Base-by-base conservation (phyloP, 768 basidiomycete genomes). In the Pleurotus cornucopiae region DNA sequence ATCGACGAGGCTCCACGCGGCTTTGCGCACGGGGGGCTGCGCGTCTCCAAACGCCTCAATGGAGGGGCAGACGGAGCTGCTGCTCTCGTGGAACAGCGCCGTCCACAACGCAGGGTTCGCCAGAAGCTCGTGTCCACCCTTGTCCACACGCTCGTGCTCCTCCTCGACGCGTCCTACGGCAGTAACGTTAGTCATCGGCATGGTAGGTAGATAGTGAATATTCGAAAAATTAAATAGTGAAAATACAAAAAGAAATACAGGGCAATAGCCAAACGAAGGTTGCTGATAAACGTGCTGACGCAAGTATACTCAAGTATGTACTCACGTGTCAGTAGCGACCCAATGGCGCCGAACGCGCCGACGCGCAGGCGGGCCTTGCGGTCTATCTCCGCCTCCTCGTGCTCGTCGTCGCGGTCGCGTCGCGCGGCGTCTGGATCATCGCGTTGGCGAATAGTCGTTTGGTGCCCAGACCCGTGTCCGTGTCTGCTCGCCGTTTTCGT, bases 1-100 rank as follows among this genome's bases (percentile, higher is more conserved):
- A 55, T 75, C 77, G 9, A 88, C 64, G 6, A 85, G 60, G 3
- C 65, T 63, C 87, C 94, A 96, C 0, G 84, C 82, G 9, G 85
- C 77, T 64, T 84, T 80, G 14, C 94, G 80, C 26, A 93, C 86
- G 40, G 75, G 77, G 2, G 91, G 89, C 61, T 94, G 90, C 2
- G 68, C 75, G 34, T 71, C 74, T 1, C 90, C 91, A 59, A 88
- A 82, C 47, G 71, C 70, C 48, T 76, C 74, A 4, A 76, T 58
- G 1, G 70, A 70, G 12, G 69, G 67, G 64, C 78, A 82, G 0
- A 77, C 76, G 30, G 73, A 75, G 6, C 57, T 62, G 58, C 71
- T 71, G 1, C 66, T 72, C 26, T 78, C 75, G 59, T 78, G 77
- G 5, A 86, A 70, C 2, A 52, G 39, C 13, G 76, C 74, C 12